phyloP scores from a whole-genome alignment of 495 filamentous ascomycete species.

The Penicillium fimorum region DNA sequence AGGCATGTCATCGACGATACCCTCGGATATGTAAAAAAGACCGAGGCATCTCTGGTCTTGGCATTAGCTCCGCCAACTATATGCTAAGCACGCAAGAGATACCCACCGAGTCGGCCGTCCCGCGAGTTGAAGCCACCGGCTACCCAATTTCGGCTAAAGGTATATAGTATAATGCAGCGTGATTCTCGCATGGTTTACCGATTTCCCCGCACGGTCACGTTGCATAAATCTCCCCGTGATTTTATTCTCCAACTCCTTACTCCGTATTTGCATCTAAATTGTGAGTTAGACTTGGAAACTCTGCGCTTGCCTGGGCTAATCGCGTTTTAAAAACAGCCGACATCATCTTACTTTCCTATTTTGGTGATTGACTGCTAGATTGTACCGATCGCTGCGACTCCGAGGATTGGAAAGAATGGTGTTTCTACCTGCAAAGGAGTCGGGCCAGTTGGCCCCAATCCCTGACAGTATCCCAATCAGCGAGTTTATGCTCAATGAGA shows the following conservation, averaged over 20 bases:
- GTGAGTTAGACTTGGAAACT: background rate
- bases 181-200: conserved; percentile 4
- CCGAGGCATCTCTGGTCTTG: conserved; percentile 10
- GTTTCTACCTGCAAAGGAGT: conserved; percentile 69
- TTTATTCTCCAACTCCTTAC: background rate
- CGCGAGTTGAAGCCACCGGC: background rate
- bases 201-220: conserved; percentile 17
- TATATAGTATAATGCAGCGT: too few relatives aligned
- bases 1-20: background rate
- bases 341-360: background rate
- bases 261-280: background rate
- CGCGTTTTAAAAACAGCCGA: background rate
- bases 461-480: conserved; percentile 74
- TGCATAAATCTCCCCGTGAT: background rate
- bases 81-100: background rate
- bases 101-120: background rate
- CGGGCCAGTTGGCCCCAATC: conserved; percentile 64
- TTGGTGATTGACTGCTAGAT: background rate
- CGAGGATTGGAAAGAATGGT: conserved; percentile 58
- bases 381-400: conserved; percentile 1
- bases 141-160: background rate
- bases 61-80: background rate
- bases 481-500: conserved; percentile 78
- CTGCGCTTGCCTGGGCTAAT: background rate
- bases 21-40: conserved; percentile 3